Evolutionary conservation across 2,329 filamentous ascomycete species (phyloP).

Genomic region (Verticillium isaacii): DNA sequence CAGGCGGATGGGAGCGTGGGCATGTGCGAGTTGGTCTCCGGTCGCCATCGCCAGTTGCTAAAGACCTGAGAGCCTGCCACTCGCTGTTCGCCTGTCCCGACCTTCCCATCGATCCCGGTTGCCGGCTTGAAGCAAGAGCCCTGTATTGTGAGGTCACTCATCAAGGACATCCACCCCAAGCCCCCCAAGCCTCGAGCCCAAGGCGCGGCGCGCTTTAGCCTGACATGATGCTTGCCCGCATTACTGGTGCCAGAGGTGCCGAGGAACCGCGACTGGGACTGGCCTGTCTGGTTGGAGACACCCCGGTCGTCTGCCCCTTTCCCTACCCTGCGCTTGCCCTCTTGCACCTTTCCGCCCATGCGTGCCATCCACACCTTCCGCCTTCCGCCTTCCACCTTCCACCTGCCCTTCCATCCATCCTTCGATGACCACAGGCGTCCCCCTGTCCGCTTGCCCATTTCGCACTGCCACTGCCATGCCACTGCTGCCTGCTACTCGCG

Average conservation of each 20-base stretch:
- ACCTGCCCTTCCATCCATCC: background rate
- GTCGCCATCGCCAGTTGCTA: background rate
- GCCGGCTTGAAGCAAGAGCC: background rate
- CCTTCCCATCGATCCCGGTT: background rate
- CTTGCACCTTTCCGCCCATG: background rate
- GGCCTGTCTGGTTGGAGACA: background rate
- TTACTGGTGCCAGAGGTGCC: background rate
- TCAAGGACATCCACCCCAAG: background rate
- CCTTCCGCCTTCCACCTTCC: background rate
- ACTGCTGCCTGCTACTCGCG: background rate
- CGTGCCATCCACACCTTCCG: background rate
- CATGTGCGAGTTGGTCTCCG: no score
- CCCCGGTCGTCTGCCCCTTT: background rate
- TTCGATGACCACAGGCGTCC: background rate
- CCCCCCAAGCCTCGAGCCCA: background rate
- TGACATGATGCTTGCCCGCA: background rate
- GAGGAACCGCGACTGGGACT: background rate
- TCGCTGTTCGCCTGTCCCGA: background rate
- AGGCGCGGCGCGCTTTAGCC: background rate
- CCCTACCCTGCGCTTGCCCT: background rate
- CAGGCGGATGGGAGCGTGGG: no score
- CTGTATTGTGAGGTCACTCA: background rate
- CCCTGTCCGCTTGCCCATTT: background rate
- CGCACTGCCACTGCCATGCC: no score
- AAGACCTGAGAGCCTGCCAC: background rate